Evolutionary conservation across 2,329 filamentous ascomycete species (phyloP).

Genomic region (Hypoxylon sp.): DNA sequence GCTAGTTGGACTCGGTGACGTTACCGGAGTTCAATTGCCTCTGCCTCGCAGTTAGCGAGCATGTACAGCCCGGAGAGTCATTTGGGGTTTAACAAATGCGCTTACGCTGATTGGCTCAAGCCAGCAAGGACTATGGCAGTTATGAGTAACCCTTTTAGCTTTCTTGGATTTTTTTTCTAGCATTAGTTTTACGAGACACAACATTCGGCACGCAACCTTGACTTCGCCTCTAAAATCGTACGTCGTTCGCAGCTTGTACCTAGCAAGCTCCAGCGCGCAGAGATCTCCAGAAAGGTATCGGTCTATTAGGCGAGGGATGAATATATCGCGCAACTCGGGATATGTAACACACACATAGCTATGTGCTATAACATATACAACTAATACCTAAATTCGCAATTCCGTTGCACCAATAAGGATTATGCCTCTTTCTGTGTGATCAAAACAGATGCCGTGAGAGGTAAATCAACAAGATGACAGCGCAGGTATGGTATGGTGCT

Average conservation of each 20-base stretch:
- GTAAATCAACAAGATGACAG: constrained; percentile 24
- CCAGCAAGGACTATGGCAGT: constrained; percentile 41
- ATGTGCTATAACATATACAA: constrained; percentile 22
- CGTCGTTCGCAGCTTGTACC: neutral
- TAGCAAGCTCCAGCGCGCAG: neutral
- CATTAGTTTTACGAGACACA: constrained; percentile 9
- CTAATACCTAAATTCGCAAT: constrained; percentile 7
- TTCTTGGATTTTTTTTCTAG: constrained; percentile 9
- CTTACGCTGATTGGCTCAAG: constrained; percentile 46
- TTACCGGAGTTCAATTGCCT: constrained; percentile 46
- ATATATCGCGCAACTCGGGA: constrained; percentile 46
- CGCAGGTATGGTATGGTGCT: constrained; percentile 26
- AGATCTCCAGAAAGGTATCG: neutral
- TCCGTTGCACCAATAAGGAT: constrained; percentile 34
- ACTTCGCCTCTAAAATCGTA: constrained; percentile 22
- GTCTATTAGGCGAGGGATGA: constrained; percentile 25
- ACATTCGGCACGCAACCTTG: constrained; percentile 29
- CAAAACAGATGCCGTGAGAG: constrained; percentile 31
- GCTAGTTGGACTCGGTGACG: constrained; percentile 49
- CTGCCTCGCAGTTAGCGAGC: constrained; percentile 25
- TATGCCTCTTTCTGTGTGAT: constrained; percentile 39
- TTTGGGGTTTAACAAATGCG: constrained; percentile 48
- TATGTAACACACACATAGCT: constrained; percentile 30
- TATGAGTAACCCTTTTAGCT: constrained; percentile 22
- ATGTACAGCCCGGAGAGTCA: constrained; percentile 22